Conservation (phyloP, 441 rosid genomes). For the Breynia disticha region DNA sequence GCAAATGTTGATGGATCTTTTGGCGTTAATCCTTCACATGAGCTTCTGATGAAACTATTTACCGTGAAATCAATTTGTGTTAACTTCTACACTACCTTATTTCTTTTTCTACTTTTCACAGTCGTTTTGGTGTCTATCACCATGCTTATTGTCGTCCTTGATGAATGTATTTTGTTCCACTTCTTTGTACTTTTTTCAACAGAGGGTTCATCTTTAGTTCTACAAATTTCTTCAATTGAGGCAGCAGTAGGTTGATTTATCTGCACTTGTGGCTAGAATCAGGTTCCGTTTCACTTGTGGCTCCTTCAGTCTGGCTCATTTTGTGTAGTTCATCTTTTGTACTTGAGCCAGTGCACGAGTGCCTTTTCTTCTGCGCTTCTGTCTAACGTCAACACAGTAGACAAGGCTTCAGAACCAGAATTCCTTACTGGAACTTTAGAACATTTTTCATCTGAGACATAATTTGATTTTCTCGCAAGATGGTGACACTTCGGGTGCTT, state of each 20-base stretch:
- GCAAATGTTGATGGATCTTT: constrained; percentile 29
- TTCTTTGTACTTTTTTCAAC: not conserved
- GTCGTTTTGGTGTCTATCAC: constrained; percentile 15
- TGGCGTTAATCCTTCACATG: constrained; percentile 97
- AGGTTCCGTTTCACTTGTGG: constrained; percentile 16
- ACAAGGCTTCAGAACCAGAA: constrained; percentile 14
- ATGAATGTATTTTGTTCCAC: not conserved
- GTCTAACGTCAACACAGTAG: constrained; percentile 1
- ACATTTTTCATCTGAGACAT: constrained; percentile 16
- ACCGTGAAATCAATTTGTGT: constrained; percentile 21
- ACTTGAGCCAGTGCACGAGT: constrained; percentile 16
- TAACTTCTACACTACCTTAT: constrained; percentile 36
- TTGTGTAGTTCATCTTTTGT: constrained; percentile 19
- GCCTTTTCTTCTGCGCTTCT: constrained; percentile 7
- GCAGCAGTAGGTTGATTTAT: constrained; percentile 14
- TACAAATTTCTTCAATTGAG: too few species aligned
- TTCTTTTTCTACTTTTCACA: constrained; percentile 45
- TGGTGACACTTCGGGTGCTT: constrained; percentile 6
- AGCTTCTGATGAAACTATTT: constrained; percentile 65
- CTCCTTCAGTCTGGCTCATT: constrained; percentile 14
- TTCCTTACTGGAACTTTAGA: constrained; percentile 20
- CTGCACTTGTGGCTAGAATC: constrained; percentile 14
- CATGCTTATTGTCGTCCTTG: not conserved
- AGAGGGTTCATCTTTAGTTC: constrained; percentile 17
- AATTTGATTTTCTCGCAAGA: constrained; percentile 12